Percentiles rank a stretch among this genome's conserved stretches.
phyloP scores from a whole-genome alignment of 148 eudicot species.

The Vaccinium macrocarpon region DNA sequence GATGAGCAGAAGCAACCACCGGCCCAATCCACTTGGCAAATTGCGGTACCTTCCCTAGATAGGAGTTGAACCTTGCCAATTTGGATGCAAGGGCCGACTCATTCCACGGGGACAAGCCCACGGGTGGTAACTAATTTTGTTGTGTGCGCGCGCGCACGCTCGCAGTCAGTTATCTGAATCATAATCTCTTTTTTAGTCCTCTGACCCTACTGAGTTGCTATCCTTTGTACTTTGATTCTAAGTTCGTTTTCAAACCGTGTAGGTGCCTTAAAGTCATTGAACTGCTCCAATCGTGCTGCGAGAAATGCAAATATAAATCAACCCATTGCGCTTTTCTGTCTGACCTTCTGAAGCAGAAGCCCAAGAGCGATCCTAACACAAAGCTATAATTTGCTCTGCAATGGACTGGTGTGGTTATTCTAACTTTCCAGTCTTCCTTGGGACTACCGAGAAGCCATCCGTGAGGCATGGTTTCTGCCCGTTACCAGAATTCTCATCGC shows the following conservation, averaged over 20 bases:
- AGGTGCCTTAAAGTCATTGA: constrained; percentile 48
- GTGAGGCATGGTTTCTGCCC: background rate
- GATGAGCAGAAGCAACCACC: no score
- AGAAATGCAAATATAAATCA: constrained; percentile 58
- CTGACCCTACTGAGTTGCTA: background rate
- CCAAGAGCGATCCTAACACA: constrained; percentile 6
- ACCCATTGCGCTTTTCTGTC: constrained; percentile 86
- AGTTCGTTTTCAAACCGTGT: background rate
- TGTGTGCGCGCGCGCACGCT: no score
- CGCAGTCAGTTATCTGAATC: no score
- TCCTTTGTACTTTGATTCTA: background rate
- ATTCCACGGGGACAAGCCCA: no score
- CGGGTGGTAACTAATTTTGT: no score
- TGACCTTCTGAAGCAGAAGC: constrained; percentile 62
- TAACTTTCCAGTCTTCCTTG: background rate
- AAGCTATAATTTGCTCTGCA: background rate
- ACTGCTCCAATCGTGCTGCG: constrained; percentile 59
- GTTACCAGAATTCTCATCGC: background rate
- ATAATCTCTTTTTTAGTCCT: no score
- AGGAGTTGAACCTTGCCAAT: no score
- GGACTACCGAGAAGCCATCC: background rate
- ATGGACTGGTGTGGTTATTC: background rate
- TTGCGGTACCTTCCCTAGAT: no score
- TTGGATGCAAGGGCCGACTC: no score
- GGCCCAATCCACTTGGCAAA: no score